A percentile compares a stretch with the other conserved stretches of the same genome.
These are phyloP conservation scores for Paramecium pentaurelia DNA, from an alignment of 73 alveolate genomes.

Conservation along the genomic window DNA sequence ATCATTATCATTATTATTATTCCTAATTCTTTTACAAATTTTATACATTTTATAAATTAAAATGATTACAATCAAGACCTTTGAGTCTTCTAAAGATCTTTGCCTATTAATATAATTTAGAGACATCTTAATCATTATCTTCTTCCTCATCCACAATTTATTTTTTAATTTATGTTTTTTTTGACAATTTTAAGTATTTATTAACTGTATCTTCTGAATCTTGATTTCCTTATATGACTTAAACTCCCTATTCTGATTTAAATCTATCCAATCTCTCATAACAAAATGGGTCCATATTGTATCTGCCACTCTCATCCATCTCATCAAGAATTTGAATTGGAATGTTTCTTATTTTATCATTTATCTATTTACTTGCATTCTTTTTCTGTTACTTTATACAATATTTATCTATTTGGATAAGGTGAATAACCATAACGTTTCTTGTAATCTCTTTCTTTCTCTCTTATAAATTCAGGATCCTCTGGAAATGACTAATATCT, in stretches of 20 bases:
- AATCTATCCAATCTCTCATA: conserved; percentile 23
- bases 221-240: background rate
- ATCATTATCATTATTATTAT: background rate
- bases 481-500: conserved; percentile 13
- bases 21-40: background rate
- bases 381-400: background rate
- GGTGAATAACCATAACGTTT: background rate
- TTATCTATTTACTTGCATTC: background rate
- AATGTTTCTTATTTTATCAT: background rate
- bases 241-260: background rate
- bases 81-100: background rate
- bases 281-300: background rate
- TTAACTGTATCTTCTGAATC: background rate
- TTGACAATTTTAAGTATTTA: conserved; percentile 12
- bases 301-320: conserved; percentile 39
- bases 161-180: background rate
- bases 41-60: background rate
- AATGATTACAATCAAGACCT: background rate
- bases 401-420: conserved; percentile 10
- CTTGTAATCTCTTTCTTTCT: background rate
- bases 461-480: conserved; percentile 32
- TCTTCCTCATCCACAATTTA: background rate
- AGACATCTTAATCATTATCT: background rate
- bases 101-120: background rate
- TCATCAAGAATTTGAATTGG: background rate